A percentile compares a stretch with the other conserved stretches of the same genome.
Conservation (phyloP, 2,329 filamentous ascomycete genomes). For the Neofusicoccum laricinum region DNA sequence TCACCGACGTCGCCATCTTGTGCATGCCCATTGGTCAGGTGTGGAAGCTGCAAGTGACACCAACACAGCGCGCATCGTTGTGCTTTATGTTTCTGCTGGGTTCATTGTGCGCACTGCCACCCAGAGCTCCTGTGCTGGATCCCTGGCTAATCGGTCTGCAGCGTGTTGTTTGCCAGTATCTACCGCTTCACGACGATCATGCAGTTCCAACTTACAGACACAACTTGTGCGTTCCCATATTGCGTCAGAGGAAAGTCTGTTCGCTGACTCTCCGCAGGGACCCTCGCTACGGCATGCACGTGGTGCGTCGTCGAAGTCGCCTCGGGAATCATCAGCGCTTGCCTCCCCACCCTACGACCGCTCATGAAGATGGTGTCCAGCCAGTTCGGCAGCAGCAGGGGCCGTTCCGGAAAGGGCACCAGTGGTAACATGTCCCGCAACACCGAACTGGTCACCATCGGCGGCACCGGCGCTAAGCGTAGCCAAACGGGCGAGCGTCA, state of each 20-base stretch:
- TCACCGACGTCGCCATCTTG: constrained; percentile 48
- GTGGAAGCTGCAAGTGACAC: constrained; percentile 44
- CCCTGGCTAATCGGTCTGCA: constrained; percentile 14
- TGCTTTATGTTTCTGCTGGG: constrained; percentile 46
- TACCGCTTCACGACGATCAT: constrained; percentile 21
- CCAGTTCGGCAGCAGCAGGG: constrained; percentile 16
- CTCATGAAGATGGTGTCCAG: constrained; percentile 19
- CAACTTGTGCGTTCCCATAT: constrained; percentile 8
- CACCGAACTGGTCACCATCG: constrained; percentile 9
- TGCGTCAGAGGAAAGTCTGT: background rate
- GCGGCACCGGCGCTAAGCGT: constrained; percentile 1
- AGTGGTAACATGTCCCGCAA: background rate
- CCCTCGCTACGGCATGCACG: constrained; percentile 19
- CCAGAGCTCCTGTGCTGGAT: background rate
- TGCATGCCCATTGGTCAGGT: constrained; percentile 48
- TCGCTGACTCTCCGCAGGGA: constrained; percentile 1
- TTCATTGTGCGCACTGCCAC: constrained; percentile 36
- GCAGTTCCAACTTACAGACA: constrained; percentile 19
- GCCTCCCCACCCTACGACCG: constrained; percentile 20
- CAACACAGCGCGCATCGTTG: constrained; percentile 43
- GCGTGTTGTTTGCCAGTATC: constrained; percentile 21
- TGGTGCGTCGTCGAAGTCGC: constrained; percentile 22
- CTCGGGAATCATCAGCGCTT: constrained; percentile 20
- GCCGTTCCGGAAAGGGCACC: background rate
- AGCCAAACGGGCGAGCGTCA: constrained; percentile 14